Conservation (phyloP, 164 flowering plant species). For the Stephania cephalantha region DNA sequence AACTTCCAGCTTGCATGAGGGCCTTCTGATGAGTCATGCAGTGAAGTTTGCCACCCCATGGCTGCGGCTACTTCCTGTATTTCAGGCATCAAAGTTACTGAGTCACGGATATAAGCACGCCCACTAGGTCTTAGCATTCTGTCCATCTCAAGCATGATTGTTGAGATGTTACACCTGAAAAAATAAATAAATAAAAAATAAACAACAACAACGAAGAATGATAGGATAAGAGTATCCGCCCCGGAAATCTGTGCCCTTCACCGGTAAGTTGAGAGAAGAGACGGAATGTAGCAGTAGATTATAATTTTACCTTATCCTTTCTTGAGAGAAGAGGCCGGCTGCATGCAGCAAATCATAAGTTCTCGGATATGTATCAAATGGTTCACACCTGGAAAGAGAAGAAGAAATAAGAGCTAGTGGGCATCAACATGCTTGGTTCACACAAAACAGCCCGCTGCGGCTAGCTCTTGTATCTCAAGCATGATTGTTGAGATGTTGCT, state of each 20-base stretch:
- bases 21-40: conserved; percentile 57
- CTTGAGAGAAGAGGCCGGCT: conserved; percentile 63
- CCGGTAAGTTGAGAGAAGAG: background rate
- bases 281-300: background rate
- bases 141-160: conserved; percentile 83
- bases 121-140: conserved; percentile 78
- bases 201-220: too few species aligned
- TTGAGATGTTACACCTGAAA: conserved; percentile 54
- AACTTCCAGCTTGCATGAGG: conserved; percentile 59
- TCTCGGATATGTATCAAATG: conserved; percentile 88
- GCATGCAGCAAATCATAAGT: conserved; percentile 85
- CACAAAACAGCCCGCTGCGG: conserved; percentile 21
- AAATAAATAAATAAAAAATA: background rate
- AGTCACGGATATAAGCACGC: conserved; percentile 58
- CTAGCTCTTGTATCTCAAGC: conserved; percentile 62
- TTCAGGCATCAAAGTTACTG: conserved; percentile 36
- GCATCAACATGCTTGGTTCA: too few species aligned
- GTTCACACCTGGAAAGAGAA: conserved; percentile 56
- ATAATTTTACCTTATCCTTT: conserved; percentile 51
- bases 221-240: background rate
- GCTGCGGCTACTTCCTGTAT: conserved; percentile 44
- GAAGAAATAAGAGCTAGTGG: background rate
- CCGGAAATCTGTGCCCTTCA: background rate
- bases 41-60: conserved; percentile 51
- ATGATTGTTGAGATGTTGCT: conserved; percentile 54